Percentiles rank a stretch among this genome's conserved stretches.
These are phyloP conservation scores for Arabis alpina DNA, from an alignment of 345 rosid genomes.

Conservation along the genomic window DNA sequence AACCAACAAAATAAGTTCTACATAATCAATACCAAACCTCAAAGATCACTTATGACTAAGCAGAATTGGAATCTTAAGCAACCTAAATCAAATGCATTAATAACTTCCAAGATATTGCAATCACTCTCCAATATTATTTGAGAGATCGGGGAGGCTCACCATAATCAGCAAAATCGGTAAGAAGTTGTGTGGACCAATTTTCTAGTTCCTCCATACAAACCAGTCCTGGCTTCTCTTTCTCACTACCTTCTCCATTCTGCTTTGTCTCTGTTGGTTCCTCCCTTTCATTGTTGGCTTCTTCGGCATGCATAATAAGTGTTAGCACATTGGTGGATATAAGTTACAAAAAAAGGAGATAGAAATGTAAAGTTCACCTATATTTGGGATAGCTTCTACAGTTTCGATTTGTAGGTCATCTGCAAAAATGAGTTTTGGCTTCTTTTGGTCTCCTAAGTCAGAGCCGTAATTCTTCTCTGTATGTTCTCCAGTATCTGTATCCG, in stretches of 20 bases:
- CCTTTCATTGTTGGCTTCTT: conserved; percentile 10
- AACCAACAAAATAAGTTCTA: conserved; percentile 5
- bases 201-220: conserved; percentile 19
- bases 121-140: conserved; percentile 12
- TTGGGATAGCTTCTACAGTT: conserved; percentile 49
- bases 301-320: conserved; percentile 5
- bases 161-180: neutral
- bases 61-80: conserved; percentile 9
- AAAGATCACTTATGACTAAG: conserved; percentile 9
- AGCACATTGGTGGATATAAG: conserved; percentile 4
- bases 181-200: conserved; percentile 9
- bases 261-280: conserved; percentile 14
- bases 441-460: conserved; percentile 7
- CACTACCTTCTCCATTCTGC: conserved; percentile 15
- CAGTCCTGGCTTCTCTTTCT: conserved; percentile 46
- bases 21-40: conserved; percentile 14
- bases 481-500: conserved; percentile 15
- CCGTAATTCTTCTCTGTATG: neutral
- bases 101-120: conserved; percentile 2
- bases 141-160: conserved; percentile 24
- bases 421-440: conserved; percentile 54
- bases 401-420: conserved; percentile 48
- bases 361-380: conserved; percentile 50
- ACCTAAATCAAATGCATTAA: neutral
- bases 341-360: conserved; percentile 20